A percentile compares a stretch with the other conserved stretches of the same genome.
These are phyloP conservation scores for Tetragonia tetragonoides DNA, from an alignment of 148 eudicot species.

Conservation along the genomic window DNA sequence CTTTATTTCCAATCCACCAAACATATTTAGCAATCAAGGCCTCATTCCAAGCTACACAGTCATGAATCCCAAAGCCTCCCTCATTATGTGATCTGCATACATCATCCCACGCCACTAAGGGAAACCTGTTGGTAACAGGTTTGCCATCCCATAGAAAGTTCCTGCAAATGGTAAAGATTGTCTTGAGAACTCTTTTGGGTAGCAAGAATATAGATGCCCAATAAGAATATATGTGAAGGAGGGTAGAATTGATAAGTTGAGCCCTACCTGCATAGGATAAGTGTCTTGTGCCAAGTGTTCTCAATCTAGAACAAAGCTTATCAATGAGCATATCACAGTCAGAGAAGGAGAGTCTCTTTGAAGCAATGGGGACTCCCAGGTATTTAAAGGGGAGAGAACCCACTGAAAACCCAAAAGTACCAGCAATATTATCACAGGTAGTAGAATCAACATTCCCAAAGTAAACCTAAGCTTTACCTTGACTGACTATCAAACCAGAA, in stretches of 20 bases:
- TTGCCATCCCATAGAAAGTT: background rate
- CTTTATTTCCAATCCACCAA: background rate
- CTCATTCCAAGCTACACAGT: background rate
- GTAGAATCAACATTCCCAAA: background rate
- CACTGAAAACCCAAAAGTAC: background rate
- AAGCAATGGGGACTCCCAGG: background rate
- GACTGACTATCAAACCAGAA: background rate
- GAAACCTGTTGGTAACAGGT: background rate
- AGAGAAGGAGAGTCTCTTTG: background rate
- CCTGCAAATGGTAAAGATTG: background rate
- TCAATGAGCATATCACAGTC: background rate
- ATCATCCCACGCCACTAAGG: background rate
- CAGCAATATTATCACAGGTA: background rate
- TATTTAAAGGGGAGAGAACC: background rate
- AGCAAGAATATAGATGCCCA: background rate
- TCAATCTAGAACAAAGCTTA: background rate
- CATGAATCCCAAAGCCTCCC: background rate
- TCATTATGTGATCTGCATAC: background rate
- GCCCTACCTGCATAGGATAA: background rate
- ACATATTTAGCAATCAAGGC: background rate
- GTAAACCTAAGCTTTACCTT: background rate
- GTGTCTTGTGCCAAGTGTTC: background rate
- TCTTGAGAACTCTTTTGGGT: background rate
- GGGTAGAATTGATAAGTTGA: background rate
- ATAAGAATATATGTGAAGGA: background rate